Evolutionary conservation across 1,284 basidiomycete species (phyloP).

Genomic region (Inonotus hispidus): DNA sequence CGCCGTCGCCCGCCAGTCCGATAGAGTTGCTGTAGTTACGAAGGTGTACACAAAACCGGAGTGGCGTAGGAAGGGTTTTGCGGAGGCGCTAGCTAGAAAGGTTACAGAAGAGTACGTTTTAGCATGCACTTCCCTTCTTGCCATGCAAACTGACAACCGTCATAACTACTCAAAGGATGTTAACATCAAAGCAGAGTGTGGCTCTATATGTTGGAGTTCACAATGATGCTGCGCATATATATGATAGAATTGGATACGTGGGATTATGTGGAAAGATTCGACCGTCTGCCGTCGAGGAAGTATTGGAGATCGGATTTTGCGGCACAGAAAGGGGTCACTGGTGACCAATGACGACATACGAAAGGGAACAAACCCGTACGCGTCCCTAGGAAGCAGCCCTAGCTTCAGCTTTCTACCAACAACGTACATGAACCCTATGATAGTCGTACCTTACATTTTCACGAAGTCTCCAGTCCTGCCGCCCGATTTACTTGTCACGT

Average conservation of each 20-base stretch:
- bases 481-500: constrained; percentile 65
- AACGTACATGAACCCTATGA: neutral
- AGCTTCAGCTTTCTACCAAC: neutral
- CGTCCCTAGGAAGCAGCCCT: too few species aligned
- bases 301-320: constrained; percentile 42
- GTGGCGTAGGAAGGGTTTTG: constrained; percentile 40
- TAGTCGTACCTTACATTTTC: neutral
- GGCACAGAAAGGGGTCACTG: constrained; percentile 39
- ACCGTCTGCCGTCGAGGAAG: constrained; percentile 34
- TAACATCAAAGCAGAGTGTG: constrained; percentile 33
- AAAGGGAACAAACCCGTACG: too few species aligned
- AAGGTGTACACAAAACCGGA: constrained; percentile 43
- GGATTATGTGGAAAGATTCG: constrained; percentile 38
- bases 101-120: constrained; percentile 30
- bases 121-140: neutral
- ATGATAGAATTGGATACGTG: constrained; percentile 43
- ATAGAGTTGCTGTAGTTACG: constrained; percentile 41
- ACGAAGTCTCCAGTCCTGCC: constrained; percentile 69
- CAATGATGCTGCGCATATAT: constrained; percentile 43
- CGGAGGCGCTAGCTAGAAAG: constrained; percentile 40
- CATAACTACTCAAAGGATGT: constrained; percentile 28
- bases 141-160: neutral
- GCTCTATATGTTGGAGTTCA: constrained; percentile 44
- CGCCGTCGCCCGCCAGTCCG: constrained; percentile 41
- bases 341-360: constrained; percentile 26